Percentiles rank a stretch among this genome's conserved stretches.
phyloP scores from a whole-genome alignment of 129 eudicot species.

The Cynara cardunculus region DNA sequence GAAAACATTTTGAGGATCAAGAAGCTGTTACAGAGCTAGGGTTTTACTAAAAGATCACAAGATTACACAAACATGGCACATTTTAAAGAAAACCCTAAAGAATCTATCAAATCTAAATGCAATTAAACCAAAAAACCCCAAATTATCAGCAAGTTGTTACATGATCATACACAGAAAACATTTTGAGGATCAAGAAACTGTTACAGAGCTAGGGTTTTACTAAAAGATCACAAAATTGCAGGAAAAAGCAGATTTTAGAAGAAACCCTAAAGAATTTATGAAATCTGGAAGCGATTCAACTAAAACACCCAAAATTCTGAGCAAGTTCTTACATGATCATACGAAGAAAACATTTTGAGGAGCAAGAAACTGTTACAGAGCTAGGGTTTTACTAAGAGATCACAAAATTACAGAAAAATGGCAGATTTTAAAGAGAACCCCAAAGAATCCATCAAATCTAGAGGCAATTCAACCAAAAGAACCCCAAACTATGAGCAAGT shows the following conservation, averaged over 20 bases:
- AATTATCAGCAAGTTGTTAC: background rate
- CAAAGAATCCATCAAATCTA: background rate
- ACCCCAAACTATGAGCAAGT: conserved; percentile 1
- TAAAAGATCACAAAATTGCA: background rate
- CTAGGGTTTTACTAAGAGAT: background rate
- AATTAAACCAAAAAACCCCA: background rate
- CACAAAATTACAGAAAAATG: background rate
- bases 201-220: background rate
- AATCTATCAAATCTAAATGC: background rate
- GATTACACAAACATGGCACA: background rate
- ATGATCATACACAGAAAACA: background rate
- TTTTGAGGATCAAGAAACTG: background rate
- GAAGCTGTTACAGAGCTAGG: background rate
- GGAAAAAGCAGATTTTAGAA: background rate
- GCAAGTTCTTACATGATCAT: background rate
- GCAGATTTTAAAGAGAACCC: background rate
- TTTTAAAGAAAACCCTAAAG: background rate
- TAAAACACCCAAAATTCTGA: background rate
- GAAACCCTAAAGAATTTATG: background rate
- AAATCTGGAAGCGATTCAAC: background rate
- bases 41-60: background rate
- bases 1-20: background rate
- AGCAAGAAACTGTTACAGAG: background rate
- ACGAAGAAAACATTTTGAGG: background rate
- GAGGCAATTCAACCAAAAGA: conserved; percentile 6